Evolutionary conservation across 305 asterid genomes (phyloP), one percentile per base, ranked within the genome.

Genomic region (Solanum hybrid): DNA sequence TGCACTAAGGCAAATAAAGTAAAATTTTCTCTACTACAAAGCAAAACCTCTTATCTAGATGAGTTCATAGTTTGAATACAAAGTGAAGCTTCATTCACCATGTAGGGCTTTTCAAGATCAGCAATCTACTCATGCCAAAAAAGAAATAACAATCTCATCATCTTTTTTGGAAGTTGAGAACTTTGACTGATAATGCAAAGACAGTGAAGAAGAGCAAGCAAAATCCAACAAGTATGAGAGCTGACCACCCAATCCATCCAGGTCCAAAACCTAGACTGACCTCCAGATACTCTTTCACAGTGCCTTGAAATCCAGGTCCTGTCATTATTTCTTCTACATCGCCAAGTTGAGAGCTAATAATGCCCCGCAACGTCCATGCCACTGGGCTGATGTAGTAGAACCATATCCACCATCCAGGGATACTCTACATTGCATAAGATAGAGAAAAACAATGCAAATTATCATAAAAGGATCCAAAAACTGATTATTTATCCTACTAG

Each of bases 321-420:
- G n/a, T 87, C 34, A 95, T 91, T 9, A 5, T 84, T 5, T 96
- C 93, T 90, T 95, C 95, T 2, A 97, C 96, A 42, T 95, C 98
- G 3, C 99, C 98, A 22, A 97, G 96, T 90, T 96, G 99, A 61
- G 99, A 97, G 75, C 93, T 93, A 69, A 96, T 95, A 36, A 96
- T 94, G 80, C 99, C 99, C 34, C 97, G 93, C 88, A 97, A 89
- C 8, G 95, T 94, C 99, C 99, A 97, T 4, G 97, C 94, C 51
- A 95, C 85, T 9, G 99, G 99, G 90, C 96, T 95, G 73, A 97
- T 93, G 88, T 97, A 95, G 90, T 97, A 96, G 94, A 94, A 97
- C 99, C 99, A 97, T 91, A 96, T 84, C 99, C 99, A 97, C 98
- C 98, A 97, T 75, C 91, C 94, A 14, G 98, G 98, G 77, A 96